Conservation (phyloP, 163 green algal genomes). For the Scenedesmus sp. region DNA sequence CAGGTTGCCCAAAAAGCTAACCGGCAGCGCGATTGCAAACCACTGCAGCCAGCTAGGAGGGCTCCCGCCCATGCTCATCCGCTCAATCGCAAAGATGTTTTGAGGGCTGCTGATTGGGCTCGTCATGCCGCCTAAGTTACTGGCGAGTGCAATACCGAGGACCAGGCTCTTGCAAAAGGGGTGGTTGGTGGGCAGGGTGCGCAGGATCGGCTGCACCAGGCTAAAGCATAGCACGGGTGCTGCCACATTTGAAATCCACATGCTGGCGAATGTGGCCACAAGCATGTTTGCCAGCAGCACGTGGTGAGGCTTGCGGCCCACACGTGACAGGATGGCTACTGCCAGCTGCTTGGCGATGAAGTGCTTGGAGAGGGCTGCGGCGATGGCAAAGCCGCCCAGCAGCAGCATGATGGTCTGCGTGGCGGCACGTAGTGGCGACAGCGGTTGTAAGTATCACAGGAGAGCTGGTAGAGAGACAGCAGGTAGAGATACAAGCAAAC, state of each 20-base stretch:
- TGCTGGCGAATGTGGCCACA: constrained; percentile 78
- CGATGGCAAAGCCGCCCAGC: constrained; percentile 84
- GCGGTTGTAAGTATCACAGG: no score
- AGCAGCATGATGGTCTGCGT: constrained; percentile 83
- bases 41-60: constrained; percentile 80
- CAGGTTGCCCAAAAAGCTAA: constrained; percentile 71
- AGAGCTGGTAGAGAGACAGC: not conserved
- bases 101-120: constrained; percentile 80
- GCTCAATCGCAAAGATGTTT: constrained; percentile 89
- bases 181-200: constrained; percentile 67
- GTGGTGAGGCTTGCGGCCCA: constrained; percentile 64
- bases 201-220: constrained; percentile 66
- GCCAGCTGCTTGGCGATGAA: constrained; percentile 82
- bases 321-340: constrained; percentile 66
- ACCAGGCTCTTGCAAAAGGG: constrained; percentile 73
- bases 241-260: constrained; percentile 88
- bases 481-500: not conserved
- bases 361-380: constrained; percentile 82
- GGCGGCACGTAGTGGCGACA: not conserved
- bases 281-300: constrained; percentile 83
- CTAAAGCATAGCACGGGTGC: constrained; percentile 84
- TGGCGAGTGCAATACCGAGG: constrained; percentile 82
- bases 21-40: constrained; percentile 82
- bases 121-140: constrained; percentile 86
- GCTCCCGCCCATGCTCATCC: constrained; percentile 71